A percentile compares a stretch with the other conserved stretches of the same genome.
phyloP scores from a whole-genome alignment of 306 rosid species.

The Rosa multiflora region DNA sequence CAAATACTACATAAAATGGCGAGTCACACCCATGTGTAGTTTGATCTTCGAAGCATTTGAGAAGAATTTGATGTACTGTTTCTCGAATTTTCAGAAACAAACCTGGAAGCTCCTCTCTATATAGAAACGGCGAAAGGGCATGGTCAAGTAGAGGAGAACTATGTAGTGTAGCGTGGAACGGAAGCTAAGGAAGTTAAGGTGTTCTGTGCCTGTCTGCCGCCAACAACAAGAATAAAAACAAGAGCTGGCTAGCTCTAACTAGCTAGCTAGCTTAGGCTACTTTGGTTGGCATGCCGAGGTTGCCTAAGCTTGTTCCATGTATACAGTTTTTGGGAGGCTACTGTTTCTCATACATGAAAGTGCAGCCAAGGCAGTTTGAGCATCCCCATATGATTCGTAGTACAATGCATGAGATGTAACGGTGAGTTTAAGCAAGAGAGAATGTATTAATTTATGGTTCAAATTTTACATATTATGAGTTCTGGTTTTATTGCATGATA shows the following conservation, averaged over 20 bases:
- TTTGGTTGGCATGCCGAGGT: slow-evolving; percentile 5
- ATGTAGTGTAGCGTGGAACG: slow-evolving; percentile 5
- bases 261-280: neutral
- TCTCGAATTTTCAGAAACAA: slow-evolving; percentile 6
- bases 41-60: slow-evolving; percentile 13
- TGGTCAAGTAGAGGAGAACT: neutral
- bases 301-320: slow-evolving; percentile 11
- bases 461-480: neutral
- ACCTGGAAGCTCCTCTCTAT: neutral
- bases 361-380: neutral
- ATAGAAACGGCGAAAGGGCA: slow-evolving; percentile 9
- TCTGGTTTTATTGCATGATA: neutral
- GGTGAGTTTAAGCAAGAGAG: neutral
- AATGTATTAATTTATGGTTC: too few species aligned
- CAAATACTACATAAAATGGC: slow-evolving; percentile 7
- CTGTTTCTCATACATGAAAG: neutral
- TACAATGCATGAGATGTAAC: neutral
- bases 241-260: neutral
- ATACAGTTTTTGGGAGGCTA: slow-evolving; percentile 2
- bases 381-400: neutral
- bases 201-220: slow-evolving; percentile 25
- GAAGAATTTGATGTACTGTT: slow-evolving; percentile 9
- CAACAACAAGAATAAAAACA: neutral
- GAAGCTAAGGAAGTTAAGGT: slow-evolving; percentile 21
- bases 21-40: slow-evolving; percentile 21